Evolutionary conservation across 257 asterid genomes (phyloP).

Genomic region (Euphrasia confusa): DNA sequence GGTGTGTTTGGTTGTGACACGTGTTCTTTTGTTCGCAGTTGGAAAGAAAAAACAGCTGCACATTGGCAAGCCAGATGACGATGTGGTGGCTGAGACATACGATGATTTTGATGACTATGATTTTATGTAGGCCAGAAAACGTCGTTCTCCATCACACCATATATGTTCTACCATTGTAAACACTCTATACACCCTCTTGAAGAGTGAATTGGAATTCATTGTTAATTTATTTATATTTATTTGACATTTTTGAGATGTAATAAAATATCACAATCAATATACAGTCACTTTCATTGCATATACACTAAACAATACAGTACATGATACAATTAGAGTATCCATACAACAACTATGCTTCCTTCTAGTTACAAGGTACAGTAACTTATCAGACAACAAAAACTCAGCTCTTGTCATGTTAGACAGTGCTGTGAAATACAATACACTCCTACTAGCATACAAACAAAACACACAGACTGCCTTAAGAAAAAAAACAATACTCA

Average conservation of each 20-base stretch:
- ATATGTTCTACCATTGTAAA: conserved; percentile 18
- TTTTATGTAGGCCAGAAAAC: conserved; percentile 56
- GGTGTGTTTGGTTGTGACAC: background rate
- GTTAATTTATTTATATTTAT: background rate
- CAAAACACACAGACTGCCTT: conserved; percentile 22
- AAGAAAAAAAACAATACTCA: background rate
- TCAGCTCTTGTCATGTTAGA: conserved; percentile 7
- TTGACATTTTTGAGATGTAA: too few species aligned
- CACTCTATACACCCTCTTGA: conserved; percentile 9
- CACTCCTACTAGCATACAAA: background rate
- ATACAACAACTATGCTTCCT: too few species aligned
- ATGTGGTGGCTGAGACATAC: conserved; percentile 39
- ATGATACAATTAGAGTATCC: background rate
- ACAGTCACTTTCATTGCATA: background rate
- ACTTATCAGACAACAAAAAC: conserved; percentile 5
- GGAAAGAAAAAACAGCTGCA: conserved; percentile 86
- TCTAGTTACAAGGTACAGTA: conserved; percentile 8
- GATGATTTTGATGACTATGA: conserved; percentile 72
- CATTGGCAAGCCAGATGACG: conserved; percentile 68
- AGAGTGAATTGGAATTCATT: conserved; percentile 15
- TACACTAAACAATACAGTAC: conserved; percentile 20
- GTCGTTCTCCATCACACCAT: conserved; percentile 15
- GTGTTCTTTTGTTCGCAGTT: conserved; percentile 35
- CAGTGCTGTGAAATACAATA: background rate
- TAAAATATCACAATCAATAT: too few species aligned